phyloP scores from a whole-genome alignment of 78 protist genomes.

The Dictyostelium citrinum region DNA sequence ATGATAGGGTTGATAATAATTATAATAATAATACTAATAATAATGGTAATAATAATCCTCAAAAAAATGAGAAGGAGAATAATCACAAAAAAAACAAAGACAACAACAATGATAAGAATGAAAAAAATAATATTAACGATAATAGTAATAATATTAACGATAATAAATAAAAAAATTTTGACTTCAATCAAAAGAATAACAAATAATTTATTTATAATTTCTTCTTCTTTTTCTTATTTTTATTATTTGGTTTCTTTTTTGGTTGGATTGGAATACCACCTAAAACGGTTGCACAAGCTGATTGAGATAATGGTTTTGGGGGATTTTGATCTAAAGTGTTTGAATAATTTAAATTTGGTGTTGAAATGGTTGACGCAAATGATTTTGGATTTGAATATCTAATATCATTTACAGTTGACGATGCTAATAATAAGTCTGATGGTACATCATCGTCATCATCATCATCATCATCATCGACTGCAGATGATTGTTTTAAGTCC shows the following conservation, averaged over 20 bases:
- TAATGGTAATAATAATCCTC: too few relatives aligned
- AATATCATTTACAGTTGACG: constrained; percentile 2
- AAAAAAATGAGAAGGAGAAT: too few relatives aligned
- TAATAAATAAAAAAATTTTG: too few relatives aligned
- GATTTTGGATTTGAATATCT: constrained; percentile 4
- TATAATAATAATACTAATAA: too few relatives aligned
- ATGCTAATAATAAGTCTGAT: constrained; percentile 10
- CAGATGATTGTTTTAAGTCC: not conserved
- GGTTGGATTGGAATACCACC: not conserved
- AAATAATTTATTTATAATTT: not conserved
- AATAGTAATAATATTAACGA: not conserved
- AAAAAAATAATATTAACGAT: too few relatives aligned
- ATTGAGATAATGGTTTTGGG: constrained; percentile 1
- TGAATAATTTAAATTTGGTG: constrained; percentile 5
- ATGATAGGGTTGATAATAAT: too few relatives aligned
- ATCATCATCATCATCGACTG: not conserved
- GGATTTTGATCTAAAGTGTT: not conserved
- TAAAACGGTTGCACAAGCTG: not conserved
- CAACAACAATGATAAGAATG: too few relatives aligned
- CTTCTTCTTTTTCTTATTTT: not conserved
- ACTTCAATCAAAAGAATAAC: too few relatives aligned
- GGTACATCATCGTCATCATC: not conserved
- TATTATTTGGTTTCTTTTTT: not conserved
- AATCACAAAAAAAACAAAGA: too few relatives aligned
- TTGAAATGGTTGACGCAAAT: not conserved